Evolutionary conservation across 352 stramenopile genomes (phyloP).

Genomic region (Globisporangium takayamanum): DNA sequence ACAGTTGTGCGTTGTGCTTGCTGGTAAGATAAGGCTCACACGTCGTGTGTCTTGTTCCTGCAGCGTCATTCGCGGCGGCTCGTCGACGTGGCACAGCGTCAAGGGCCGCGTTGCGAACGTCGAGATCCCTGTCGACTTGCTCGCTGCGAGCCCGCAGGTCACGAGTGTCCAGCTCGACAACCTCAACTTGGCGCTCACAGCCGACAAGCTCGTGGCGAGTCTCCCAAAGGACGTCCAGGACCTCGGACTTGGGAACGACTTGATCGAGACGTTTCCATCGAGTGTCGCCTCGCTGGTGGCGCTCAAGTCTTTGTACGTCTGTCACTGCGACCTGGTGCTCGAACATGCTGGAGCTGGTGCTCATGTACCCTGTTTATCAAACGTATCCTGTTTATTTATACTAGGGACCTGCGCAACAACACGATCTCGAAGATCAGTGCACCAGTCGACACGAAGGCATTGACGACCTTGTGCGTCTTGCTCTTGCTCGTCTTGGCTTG

Average conservation of each 20-base stretch:
- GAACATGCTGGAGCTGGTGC: neutral
- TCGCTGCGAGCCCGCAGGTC: neutral
- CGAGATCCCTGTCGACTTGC: neutral
- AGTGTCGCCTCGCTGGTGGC: neutral
- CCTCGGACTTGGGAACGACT: neutral
- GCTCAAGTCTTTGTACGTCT: neutral
- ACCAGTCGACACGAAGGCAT: neutral
- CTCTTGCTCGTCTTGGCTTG: neutral
- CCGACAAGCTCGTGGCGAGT: neutral
- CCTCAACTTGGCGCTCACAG: neutral
- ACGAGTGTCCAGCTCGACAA: neutral
- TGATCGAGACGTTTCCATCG: neutral
- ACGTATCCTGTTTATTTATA: too few relatives aligned
- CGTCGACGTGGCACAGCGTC: neutral
- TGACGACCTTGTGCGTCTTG: neutral
- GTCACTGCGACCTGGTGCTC: neutral
- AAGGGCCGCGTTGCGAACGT: constrained; percentile 1
- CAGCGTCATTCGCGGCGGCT: neutral
- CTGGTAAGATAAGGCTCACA: too few relatives aligned
- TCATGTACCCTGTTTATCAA: neutral
- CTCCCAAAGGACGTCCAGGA: neutral
- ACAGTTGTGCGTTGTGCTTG: too few relatives aligned
- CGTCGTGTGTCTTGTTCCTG: too few relatives aligned
- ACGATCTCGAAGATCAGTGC: neutral
- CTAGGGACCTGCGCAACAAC: neutral